Conservation (phyloP, 2,329 filamentous ascomycete genomes). For the Colletotrichum karsti region DNA sequence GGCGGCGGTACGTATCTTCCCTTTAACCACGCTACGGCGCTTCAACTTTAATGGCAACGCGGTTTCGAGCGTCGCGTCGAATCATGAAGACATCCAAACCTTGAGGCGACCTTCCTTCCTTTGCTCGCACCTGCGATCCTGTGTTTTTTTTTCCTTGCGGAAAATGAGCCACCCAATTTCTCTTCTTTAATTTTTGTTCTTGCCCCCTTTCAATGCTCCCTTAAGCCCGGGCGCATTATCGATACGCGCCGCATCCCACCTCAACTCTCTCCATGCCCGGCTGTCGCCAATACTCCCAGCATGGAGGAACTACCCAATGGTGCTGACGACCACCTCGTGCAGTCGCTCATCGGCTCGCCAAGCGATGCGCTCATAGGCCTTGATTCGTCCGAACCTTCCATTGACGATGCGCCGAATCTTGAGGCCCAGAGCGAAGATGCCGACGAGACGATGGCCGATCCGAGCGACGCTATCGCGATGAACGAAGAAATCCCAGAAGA, state of each 20-base stretch:
- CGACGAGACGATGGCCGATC: background rate
- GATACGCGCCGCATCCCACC: background rate
- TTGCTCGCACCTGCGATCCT: background rate
- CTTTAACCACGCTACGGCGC: background rate
- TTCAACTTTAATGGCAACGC: slow-evolving; percentile 12
- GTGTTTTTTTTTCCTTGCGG: too few relatives aligned
- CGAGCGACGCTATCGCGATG: background rate
- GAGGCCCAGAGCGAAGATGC: background rate
- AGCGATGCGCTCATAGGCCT: slow-evolving; percentile 24
- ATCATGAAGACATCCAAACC: background rate
- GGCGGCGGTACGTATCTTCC: background rate
- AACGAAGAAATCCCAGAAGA: background rate
- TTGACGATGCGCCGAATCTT: background rate
- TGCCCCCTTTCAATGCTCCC: too few relatives aligned
- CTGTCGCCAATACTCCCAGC: slow-evolving; percentile 30
- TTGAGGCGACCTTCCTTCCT: background rate
- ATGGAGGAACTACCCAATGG: slow-evolving; percentile 26
- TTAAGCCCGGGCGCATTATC: too few relatives aligned
- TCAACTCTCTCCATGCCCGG: background rate
- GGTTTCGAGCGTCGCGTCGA: slow-evolving; percentile 23
- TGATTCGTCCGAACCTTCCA: background rate
- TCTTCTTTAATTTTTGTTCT: too few relatives aligned
- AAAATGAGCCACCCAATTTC: too few relatives aligned
- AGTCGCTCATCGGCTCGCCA: background rate
- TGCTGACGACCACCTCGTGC: slow-evolving; percentile 29